Evolutionary conservation across 768 basidiomycete genomes (phyloP).

Genomic region (Lactarius trivialis): DNA sequence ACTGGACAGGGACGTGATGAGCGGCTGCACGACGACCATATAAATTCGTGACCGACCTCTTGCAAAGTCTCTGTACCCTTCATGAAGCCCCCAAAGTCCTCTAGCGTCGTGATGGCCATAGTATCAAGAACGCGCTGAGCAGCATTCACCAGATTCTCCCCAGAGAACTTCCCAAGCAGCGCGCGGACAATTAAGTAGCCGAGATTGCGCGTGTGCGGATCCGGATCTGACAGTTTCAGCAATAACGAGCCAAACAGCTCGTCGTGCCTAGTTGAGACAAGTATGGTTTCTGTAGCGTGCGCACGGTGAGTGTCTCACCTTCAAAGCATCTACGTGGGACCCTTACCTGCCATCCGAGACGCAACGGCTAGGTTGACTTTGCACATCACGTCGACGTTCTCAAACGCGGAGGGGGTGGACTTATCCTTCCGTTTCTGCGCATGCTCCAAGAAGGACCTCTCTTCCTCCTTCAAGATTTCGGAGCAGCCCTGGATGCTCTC

Average conservation of each 20-base stretch:
- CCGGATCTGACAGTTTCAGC: constrained; percentile 41
- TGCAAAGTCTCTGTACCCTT: constrained; percentile 27
- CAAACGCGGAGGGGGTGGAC: constrained; percentile 13
- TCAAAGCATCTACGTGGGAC: constrained; percentile 15
- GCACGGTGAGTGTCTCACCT: background rate
- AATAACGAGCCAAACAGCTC: constrained; percentile 46
- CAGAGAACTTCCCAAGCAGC: constrained; percentile 49
- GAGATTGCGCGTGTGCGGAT: constrained; percentile 49
- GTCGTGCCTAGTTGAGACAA: constrained; percentile 41
- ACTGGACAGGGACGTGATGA: constrained; percentile 31
- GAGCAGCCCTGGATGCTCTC: constrained; percentile 55
- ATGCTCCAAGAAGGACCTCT: constrained; percentile 28
- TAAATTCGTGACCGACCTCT: constrained; percentile 25
- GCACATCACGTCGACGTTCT: constrained; percentile 40
- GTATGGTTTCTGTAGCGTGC: constrained; percentile 50
- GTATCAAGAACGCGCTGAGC: constrained; percentile 43
- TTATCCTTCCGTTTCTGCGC: constrained; percentile 28
- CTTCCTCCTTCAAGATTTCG: constrained; percentile 35
- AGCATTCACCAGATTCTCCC: constrained; percentile 51
- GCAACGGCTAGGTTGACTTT: constrained; percentile 49
- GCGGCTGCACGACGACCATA: background rate
- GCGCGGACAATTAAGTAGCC: constrained; percentile 58
- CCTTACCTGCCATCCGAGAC: constrained; percentile 57
- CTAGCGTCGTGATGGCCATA: constrained; percentile 42
- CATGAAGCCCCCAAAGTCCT: constrained; percentile 37